phyloP scores from a whole-genome alignment of 257 asterid species.

The Cordia subcordata region DNA sequence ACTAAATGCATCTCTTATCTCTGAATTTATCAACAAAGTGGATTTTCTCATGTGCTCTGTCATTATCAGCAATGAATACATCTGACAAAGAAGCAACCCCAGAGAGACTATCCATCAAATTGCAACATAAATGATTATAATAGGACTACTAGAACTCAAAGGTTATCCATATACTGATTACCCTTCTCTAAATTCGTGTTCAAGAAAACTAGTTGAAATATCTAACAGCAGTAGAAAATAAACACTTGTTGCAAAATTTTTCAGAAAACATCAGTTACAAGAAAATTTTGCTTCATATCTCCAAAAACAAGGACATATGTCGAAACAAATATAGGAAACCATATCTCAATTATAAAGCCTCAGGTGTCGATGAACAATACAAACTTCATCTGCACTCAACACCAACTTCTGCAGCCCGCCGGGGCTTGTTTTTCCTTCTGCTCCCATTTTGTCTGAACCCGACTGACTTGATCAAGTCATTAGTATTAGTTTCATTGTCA shows the following conservation, averaged over 20 bases:
- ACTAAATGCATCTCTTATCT: neutral
- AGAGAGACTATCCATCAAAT: neutral
- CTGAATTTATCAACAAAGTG: too few species aligned
- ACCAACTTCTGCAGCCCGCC: constrained; percentile 91
- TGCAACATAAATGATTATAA: neutral
- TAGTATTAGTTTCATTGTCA: constrained; percentile 30
- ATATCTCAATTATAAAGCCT: constrained; percentile 11
- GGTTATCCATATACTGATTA: neutral
- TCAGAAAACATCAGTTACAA: constrained; percentile 12
- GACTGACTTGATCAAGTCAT: constrained; percentile 37
- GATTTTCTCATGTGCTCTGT: too few species aligned
- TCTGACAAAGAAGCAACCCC: neutral
- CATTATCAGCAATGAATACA: too few species aligned
- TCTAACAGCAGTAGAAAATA: neutral
- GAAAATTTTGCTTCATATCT: constrained; percentile 12
- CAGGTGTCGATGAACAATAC: constrained; percentile 8
- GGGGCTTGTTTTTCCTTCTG: constrained; percentile 85
- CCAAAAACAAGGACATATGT: constrained; percentile 10
- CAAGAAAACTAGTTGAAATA: neutral
- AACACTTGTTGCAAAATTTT: constrained; percentile 8
- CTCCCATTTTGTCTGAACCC: constrained; percentile 70
- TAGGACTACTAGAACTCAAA: neutral
- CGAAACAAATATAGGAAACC: neutral
- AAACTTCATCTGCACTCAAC: constrained; percentile 63
- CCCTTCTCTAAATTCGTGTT: neutral